Evolutionary conservation across 164 flowering plant genomes (phyloP).

Genomic region (Echeveria elegans): DNA sequence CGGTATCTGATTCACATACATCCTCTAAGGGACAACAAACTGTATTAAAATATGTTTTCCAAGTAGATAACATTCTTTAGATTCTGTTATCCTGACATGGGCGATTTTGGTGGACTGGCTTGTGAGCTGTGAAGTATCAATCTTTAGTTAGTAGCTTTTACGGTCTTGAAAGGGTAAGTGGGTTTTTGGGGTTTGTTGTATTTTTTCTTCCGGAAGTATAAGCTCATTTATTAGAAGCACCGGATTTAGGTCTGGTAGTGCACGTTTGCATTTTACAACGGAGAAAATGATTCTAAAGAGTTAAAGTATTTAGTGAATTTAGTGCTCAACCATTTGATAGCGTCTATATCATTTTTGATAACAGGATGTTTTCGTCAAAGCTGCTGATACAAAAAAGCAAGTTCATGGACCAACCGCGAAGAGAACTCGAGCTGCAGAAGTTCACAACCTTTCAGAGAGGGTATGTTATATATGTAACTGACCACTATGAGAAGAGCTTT

Average conservation of each 20-base stretch:
- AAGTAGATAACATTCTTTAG: constrained; percentile 2
- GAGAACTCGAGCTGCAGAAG: constrained; percentile 90
- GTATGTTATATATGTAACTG: constrained; percentile 27
- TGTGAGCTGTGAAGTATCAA: constrained; percentile 2
- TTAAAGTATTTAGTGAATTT: too few relatives aligned
- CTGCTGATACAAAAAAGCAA: constrained; percentile 44
- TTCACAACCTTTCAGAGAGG: constrained; percentile 92
- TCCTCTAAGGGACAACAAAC: neutral
- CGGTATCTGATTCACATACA: constrained; percentile 3
- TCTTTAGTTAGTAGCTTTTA: neutral
- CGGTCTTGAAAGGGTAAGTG: neutral
- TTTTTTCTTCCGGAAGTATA: neutral
- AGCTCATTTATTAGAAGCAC: neutral
- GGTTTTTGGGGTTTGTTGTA: neutral
- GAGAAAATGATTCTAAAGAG: neutral
- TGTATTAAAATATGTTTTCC: neutral
- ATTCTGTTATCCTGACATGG: neutral
- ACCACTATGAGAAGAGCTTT: neutral
- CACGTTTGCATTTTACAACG: neutral
- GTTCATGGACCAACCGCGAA: constrained; percentile 51
- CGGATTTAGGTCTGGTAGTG: neutral
- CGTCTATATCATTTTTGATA: neutral
- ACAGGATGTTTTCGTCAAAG: constrained; percentile 63
- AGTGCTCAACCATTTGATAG: too few relatives aligned
- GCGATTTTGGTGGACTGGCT: neutral